Conservation (phyloP, 1,139 yeast species). For the Zygoascus meyerae region DNA sequence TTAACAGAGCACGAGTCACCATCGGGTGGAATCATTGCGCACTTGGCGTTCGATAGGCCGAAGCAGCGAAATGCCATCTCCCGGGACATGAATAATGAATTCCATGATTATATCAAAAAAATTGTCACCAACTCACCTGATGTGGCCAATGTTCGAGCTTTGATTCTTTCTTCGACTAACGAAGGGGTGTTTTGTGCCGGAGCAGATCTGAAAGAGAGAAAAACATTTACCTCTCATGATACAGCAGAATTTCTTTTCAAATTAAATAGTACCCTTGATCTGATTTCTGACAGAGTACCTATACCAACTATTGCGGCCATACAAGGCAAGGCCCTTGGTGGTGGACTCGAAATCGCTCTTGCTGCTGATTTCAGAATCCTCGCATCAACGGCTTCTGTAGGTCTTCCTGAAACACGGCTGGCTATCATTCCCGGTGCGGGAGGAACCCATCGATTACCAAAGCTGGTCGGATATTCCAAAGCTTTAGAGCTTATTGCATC, state of each 20-base stretch:
- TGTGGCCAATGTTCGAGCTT: constrained; percentile 24
- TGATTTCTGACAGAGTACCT: constrained; percentile 23
- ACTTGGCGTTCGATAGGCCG: constrained; percentile 30
- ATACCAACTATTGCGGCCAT: constrained; percentile 31
- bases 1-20: constrained; percentile 4
- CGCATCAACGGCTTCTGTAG: constrained; percentile 22
- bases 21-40: constrained; percentile 21
- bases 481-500: constrained; percentile 29
- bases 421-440: constrained; percentile 33
- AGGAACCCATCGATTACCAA: constrained; percentile 31
- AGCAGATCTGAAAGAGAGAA: constrained; percentile 34
- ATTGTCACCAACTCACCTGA: constrained; percentile 22
- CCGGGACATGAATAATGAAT: constrained; percentile 25
- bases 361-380: constrained; percentile 29
- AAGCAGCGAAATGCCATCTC: constrained; percentile 33
- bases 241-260: constrained; percentile 28
- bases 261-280: constrained; percentile 27
- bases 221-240: constrained; percentile 28
- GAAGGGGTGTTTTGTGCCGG: constrained; percentile 33
- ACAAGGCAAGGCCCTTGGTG: constrained; percentile 32
- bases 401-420: constrained; percentile 29
- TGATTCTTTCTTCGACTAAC: constrained; percentile 27
- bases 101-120: constrained; percentile 21
- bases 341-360: constrained; percentile 30
- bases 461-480: constrained; percentile 27